Percentiles rank a stretch among this genome's conserved stretches.
phyloP scores from a whole-genome alignment of 495 filamentous ascomycete genomes.

The Hypoxylon crocopeplum region DNA sequence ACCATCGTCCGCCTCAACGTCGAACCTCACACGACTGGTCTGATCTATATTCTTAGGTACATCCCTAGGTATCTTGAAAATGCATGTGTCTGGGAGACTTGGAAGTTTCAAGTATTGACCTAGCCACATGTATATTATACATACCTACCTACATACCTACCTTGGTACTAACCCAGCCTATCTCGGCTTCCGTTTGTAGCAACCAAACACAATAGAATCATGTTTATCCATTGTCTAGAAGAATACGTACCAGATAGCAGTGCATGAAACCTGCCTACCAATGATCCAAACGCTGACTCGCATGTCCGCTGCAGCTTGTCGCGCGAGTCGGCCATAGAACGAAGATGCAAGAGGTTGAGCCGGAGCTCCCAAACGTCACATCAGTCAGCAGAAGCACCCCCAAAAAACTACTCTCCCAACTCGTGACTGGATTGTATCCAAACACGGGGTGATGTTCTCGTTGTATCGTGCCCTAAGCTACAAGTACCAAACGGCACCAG shows the following conservation, averaged over 20 bases:
- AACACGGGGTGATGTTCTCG: neutral
- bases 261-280: conserved; percentile 11
- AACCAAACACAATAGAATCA: too few relatives aligned
- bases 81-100: too few relatives aligned
- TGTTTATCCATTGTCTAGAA: conserved; percentile 8
- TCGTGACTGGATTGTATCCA: conserved; percentile 5
- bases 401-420: conserved; percentile 2
- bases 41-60: neutral
- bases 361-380: neutral
- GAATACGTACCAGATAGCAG: neutral
- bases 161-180: too few relatives aligned
- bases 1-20: conserved; percentile 37
- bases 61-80: too few relatives aligned
- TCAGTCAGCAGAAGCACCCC: conserved; percentile 26
- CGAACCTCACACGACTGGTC: neutral
- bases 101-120: too few relatives aligned
- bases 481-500: neutral
- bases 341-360: conserved; percentile 11
- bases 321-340: conserved; percentile 29
- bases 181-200: too few relatives aligned
- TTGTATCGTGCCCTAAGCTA: neutral
- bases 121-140: too few relatives aligned
- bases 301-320: conserved; percentile 23
- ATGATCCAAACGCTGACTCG: conserved; percentile 25
- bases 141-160: too few relatives aligned